Evolutionary conservation across 306 rosid genomes (phyloP), one percentile per base, ranked within the genome.

Genomic region (Vigna unguiculata): DNA sequence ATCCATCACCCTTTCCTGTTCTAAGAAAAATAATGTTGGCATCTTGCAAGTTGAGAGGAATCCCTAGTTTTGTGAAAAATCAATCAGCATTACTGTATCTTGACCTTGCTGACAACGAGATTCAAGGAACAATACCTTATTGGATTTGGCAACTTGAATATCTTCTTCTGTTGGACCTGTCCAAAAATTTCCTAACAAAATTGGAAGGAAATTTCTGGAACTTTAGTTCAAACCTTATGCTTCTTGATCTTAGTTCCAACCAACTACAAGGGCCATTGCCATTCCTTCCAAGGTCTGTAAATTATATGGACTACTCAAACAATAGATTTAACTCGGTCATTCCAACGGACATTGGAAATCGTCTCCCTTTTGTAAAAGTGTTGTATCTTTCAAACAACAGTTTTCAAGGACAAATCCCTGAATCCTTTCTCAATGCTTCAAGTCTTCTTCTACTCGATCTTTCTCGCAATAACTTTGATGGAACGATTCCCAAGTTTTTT

Each of bases 211-310:
- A 48, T 4, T n/a, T 48, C 0, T 14, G 1, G 0, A 75, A 86
- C 47, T 10, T 47, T 1, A 19, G 64, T 46, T 69, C 74, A 43
- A 13, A 0, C 4, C 12, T 88, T 22, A 0, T 0, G 1, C 0
- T 0, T 0, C 19, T 84, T 54, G 90, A 86, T 75, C 80, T 88
- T 30, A 81, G 34, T 34, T 80, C 36, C 7, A 88, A 88, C 78
- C 68, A 69, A 21, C 74, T 88, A 7, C 71, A 59, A 13, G 85
- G 88, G 0, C 22, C 52, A 0, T 20, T 75, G 7, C 49, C 83
- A 0, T 1, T 36, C 24, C 2, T 77, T 6, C 57, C 78, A 12
- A 36, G n/a, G 12, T 0, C 0, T 19, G 22, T 3, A 1, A 0
- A 0, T 2, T 79, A n/a, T n/a, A n/a, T n/a, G n/a, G n/a, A n/a